Evolutionary conservation across 305 asterid genomes (phyloP), one percentile per base, ranked within the genome.

Genomic region (Ruellia speciosa): DNA sequence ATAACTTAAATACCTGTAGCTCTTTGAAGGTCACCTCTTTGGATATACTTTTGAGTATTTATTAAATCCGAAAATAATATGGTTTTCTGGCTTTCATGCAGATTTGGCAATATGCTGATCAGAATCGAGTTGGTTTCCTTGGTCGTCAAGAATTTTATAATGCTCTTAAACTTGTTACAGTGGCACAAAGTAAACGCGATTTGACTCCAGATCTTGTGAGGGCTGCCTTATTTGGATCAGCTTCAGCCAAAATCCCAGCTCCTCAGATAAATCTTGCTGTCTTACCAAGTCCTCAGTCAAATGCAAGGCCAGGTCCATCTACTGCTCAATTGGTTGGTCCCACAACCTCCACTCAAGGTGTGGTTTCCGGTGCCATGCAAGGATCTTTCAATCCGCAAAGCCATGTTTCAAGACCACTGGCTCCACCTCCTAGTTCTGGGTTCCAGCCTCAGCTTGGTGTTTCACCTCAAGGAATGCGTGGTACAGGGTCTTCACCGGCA

Each of bases 111-210:
- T 81, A 72, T 75, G 86, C 90, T 52, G 93, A 86, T 76, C 89
- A 78, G 66, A 83, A 73, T 55, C 75, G 54, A 70, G 71, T 63
- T 19, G 87, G 89, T 66, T 83, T 68, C 70, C 85, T 86, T 33
- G 84, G 80, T 48, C 89, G 90, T 54, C 61, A 80, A 51, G 86
- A 83, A 66, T 86, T 86, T 77, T 86, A 79, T 68, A 83, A 83
- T 66, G 89, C 85, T 75, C 87, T 86, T 24, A 86, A 81, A 82
- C 95, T 86, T 66, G 95, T 86, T 53, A 86, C 95, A 5, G 95
- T 86, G 50, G 95, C 95, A 59, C 95, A 86, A 73, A 81, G 83
- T 74, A 81, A 83, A 59, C 69, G 75, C 62, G 87, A 81, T 41
- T 78, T 86, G 80, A 86, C 93, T 60, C 83, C 85, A 63, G 90